phyloP scores from a whole-genome alignment of 164 flowering plant genomes.

The Stephania japonica region DNA sequence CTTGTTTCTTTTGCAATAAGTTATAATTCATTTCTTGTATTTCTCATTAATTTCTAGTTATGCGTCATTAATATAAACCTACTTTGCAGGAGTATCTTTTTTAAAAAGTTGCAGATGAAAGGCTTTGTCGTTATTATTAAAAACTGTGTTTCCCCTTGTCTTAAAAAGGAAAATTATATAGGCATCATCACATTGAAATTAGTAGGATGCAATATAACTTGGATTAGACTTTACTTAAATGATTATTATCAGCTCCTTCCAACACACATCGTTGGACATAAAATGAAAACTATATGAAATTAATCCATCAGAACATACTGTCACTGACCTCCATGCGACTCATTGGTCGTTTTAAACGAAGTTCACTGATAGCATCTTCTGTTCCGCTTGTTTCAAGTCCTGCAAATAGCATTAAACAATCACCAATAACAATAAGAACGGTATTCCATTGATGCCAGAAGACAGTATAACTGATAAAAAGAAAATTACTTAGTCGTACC shows the following conservation, averaged over 20 bases:
- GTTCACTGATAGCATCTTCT: conserved; percentile 59
- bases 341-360: conserved; percentile 71
- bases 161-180: too few species aligned
- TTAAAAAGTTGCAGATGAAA: too few species aligned
- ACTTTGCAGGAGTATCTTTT: too few species aligned
- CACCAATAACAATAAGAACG: conserved; percentile 8
- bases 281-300: too few species aligned
- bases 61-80: too few species aligned
- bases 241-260: not conserved
- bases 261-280: not conserved
- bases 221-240: not conserved
- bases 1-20: too few species aligned
- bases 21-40: too few species aligned
- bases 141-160: too few species aligned
- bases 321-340: conserved; percentile 75
- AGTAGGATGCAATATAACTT: not conserved
- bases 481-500: conserved; percentile 29
- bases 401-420: conserved; percentile 24
- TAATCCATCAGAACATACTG: conserved; percentile 3
- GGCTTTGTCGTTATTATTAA: too few species aligned
- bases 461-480: conserved; percentile 3
- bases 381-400: conserved; percentile 46
- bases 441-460: not conserved
- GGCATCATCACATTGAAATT: too few species aligned
- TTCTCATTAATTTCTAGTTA: too few species aligned